Conservation (phyloP, 1,284 basidiomycete species). For the Ustilago hordei region DNA sequence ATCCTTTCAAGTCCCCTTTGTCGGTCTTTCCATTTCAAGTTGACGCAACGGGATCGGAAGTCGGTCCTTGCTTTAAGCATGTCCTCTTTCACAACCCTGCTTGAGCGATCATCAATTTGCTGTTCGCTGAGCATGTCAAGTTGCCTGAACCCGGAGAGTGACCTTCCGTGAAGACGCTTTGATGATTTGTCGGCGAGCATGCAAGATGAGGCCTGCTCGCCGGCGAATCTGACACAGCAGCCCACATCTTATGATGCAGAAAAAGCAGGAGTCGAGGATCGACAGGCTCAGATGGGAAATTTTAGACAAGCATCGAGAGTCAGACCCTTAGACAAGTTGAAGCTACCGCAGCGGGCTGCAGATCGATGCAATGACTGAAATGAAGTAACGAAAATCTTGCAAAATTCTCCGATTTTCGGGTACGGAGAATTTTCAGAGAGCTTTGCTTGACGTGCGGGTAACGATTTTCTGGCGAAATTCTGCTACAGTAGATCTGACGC, state of each 20-base stretch:
- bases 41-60: not conserved
- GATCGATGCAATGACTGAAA: not conserved
- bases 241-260: not conserved
- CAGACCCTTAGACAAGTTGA: not conserved
- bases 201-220: not conserved
- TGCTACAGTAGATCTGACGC: not conserved
- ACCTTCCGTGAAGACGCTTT: not conserved
- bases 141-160: too few relatives aligned
- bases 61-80: too few relatives aligned
- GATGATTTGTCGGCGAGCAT: not conserved
- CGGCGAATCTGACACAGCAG: not conserved
- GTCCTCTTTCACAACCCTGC: not conserved
- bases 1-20: not conserved
- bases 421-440: conserved; percentile 25
- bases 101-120: not conserved
- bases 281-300: not conserved
- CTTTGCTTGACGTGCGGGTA: not conserved
- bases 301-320: not conserved
- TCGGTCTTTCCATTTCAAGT: not conserved
- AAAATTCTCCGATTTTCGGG: conserved; percentile 21
- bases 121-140: too few relatives aligned
- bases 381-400: conserved; percentile 5
- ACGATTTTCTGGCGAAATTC: not conserved
- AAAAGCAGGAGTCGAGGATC: conserved; percentile 1
- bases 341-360: not conserved